A percentile compares a stretch with the other conserved stretches of the same genome.
These are phyloP conservation scores for Stagonosporopsis rhizophila DNA, from an alignment of 2,329 filamentous ascomycete species.

Conservation along the genomic window DNA sequence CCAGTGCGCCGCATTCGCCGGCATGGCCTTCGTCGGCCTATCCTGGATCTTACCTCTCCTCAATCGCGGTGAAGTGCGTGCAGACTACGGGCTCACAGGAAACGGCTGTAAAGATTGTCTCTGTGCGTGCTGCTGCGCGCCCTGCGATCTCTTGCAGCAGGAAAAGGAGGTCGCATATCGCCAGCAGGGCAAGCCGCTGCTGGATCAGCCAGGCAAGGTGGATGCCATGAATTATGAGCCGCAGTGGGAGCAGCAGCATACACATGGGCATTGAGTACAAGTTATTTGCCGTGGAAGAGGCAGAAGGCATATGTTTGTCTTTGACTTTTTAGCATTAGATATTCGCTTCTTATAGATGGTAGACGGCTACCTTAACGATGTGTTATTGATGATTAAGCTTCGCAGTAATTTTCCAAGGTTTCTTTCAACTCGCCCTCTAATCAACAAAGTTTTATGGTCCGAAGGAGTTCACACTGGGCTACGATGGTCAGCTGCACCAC, in stretches of 20 bases:
- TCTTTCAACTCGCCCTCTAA: not conserved
- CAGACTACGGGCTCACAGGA: conserved; percentile 41
- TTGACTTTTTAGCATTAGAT: not conserved
- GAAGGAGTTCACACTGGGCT: no score
- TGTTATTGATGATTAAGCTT: not conserved
- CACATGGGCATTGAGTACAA: not conserved
- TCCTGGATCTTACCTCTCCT: conserved; percentile 44
- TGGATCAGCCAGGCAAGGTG: conserved; percentile 31
- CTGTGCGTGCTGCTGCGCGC: conserved; percentile 45
- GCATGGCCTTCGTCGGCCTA: conserved; percentile 34
- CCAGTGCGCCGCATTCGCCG: conserved; percentile 38
- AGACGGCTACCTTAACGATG: not conserved
- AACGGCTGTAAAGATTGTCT: conserved; percentile 45
- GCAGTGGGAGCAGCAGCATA: conserved; percentile 27
- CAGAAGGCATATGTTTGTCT: not conserved
- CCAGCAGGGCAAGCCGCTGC: conserved; percentile 23
- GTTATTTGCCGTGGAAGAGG: no score
- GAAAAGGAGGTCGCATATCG: conserved; percentile 41
- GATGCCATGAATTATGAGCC: conserved; percentile 34
- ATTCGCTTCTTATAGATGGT: not conserved
- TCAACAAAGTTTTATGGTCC: no score
- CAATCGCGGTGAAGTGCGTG: conserved; percentile 41
- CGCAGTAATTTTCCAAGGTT: no score
- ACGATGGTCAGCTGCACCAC: no score
- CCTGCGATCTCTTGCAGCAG: conserved; percentile 45